Evolutionary conservation across 1,284 basidiomycete genomes (phyloP), one percentile per base, ranked within the genome.

Genomic region (Peniophora sp.): DNA sequence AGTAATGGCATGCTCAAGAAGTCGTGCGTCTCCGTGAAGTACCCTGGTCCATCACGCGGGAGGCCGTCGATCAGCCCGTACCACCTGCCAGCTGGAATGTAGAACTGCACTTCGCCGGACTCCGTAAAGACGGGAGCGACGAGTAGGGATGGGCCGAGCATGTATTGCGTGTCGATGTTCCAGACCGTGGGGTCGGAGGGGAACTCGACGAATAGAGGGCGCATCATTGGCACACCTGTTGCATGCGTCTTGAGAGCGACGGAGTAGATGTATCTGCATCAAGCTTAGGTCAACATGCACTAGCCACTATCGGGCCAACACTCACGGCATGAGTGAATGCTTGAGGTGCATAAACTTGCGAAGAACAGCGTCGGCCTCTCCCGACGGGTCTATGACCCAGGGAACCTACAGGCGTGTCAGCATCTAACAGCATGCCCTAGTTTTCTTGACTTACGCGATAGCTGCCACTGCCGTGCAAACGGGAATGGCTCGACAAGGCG

Each of bases 131-230:
- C 83, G 2, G 85, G 85, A 16, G 83, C 85, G 48, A 89, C 80
- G 38, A 89, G 80, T 19, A 89, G 71, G 17, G 71, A 78, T 3
- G 81, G 79, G 1, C 85, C 85, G 52, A 88, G 63, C 81, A 85
- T 83, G 64, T 76, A 84, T 67, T 82, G 83, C 52, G 75, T 71
- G 64, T 88, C 85, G 34, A 89, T 76, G 59, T 74, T 68, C 52
- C 81, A 78, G 5, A 78, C 77, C 10, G 79, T 83, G 45, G 78
- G 75, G 63, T 89, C 85, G 14, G 77, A 73, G 6, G 73, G 72
- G 67, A 87, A 89, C 59, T 89, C 84, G 54, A 89, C 61, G 66
- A 88, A 80, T 81, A 88, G 87, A 11, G 84, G 79, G 32, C 85
- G 77, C 65, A 81, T 79, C 49, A 87, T 58, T 0, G 85, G 86